Evolutionary conservation across 345 rosid genomes (phyloP).

Genomic region (Firmiana major): DNA sequence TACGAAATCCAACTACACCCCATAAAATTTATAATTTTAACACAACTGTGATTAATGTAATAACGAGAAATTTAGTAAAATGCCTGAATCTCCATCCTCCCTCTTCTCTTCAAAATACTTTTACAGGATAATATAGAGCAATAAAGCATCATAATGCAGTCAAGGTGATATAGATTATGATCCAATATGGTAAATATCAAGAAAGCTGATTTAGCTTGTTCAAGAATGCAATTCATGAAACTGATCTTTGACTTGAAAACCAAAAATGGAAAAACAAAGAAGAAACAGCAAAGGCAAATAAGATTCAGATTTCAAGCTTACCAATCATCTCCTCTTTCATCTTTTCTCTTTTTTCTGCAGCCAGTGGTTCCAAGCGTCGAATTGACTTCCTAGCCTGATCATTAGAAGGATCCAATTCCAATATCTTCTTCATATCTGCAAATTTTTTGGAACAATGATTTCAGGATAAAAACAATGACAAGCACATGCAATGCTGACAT

Average conservation of each 20-base stretch:
- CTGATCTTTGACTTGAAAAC: not conserved
- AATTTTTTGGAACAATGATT: not conserved
- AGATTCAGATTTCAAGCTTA: conserved; percentile 28
- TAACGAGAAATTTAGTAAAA: not conserved
- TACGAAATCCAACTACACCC: not conserved
- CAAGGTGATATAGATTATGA: not conserved
- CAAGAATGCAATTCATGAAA: not conserved
- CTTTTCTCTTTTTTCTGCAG: conserved; percentile 86
- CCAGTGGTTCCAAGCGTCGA: conserved; percentile 71
- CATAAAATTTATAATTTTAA: too few species aligned
- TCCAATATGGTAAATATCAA: not conserved
- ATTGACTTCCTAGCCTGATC: conserved; percentile 68
- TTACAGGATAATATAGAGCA: not conserved
- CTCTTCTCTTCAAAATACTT: not conserved
- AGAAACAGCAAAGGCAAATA: not conserved
- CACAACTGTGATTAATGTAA: not conserved
- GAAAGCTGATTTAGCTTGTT: not conserved
- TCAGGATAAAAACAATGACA: not conserved
- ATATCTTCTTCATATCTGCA: conserved; percentile 75
- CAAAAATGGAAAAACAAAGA: not conserved
- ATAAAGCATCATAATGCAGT: not conserved
- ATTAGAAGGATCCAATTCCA: conserved; percentile 82
- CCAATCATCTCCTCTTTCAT: conserved; percentile 99
- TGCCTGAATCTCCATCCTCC: not conserved
- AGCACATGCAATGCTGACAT: not conserved